Evolutionary conservation across 1,284 basidiomycete genomes (phyloP), one percentile per base, ranked within the genome.

Genomic region (Ganoderma multipileum): DNA sequence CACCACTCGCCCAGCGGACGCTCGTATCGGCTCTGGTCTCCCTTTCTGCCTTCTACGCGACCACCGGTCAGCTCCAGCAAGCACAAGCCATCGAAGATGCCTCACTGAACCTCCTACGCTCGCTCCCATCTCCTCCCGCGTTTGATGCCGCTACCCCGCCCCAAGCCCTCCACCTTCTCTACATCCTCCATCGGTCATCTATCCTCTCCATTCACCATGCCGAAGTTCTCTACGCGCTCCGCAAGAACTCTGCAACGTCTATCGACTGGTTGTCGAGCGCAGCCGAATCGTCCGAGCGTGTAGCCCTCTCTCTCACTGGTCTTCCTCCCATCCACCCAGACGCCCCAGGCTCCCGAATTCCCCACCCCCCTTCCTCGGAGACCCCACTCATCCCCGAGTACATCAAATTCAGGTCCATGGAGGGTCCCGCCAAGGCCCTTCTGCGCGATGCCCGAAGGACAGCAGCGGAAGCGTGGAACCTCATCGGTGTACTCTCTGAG

Each of bases 201-300:
- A 81, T 95, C 3, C 80, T 95, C 58, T 88, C 87, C 3, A 84
- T 94, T 23, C 93, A 96, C 76, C 86, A 89, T 18, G 92, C 92
- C 0, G 92, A 94, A 76, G 92, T 95, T 9, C 79, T 87, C 6
- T 86, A 92, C 74, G 92, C 90, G 7, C 83, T 85, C 54, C 81
- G 82, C 44, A 79, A 80, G 20, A 81, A 85, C 41, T 73, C 79
- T 5, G 72, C 79, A 18, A 76, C 82, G 39, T 89, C 91, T 0
- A 80, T 93, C 38, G 85, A 88, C 67, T 86, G 87, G 79, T 81
- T 93, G 36, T 81, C 81, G 3, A 81, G 83, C 20, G 90, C 93
- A 1, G 89, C 90, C 2, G 83, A 88, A 70, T 87, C 87, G 7
- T 89, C 93, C 0, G 92, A 94, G 75, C 84, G 84, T 38, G 87